Evolutionary conservation across 2,329 filamentous ascomycete genomes (phyloP), one percentile per base, ranked within the genome.

Genomic region (Coniella vitis): DNA sequence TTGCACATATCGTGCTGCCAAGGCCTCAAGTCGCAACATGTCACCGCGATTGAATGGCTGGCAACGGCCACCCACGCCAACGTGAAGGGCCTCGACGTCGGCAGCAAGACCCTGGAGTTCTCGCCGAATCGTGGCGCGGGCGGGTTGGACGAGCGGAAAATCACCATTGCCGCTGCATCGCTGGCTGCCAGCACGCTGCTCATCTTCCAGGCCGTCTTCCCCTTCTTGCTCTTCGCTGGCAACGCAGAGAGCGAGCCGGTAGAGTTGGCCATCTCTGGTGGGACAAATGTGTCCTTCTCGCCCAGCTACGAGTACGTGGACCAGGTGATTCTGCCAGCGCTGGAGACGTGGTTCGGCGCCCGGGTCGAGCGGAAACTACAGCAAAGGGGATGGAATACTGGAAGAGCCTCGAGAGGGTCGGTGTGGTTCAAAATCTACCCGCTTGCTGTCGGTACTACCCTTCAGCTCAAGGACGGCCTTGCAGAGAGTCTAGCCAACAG

Each of bases 1-100:
- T 14, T 32, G 7, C 20, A 47, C 22, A 37, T n/a, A 29, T 5
- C 25, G 10, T 29, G 25, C 25, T 45, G 14, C 9, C n/a, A 52
- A 79, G 79, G 80, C 21, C 68, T 84, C 29, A 82, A 81, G 58
- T 70, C 71, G 1, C 80, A 84, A 56, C 81, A 84, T 55, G 72
- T 81, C 22, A 67, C 79, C 0, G 69, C 76, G 2, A 72, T 84
- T 8, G 61, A 69, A 51, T 80, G 69, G 63, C 71, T 83, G 0
- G 75, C 75, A 4, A 62, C 70, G 5, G 72, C 68, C 3, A 81
- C 76, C 1, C 62, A 64, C 2, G 79, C 78, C 4, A 62, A 74
- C 7, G 71, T 76, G 0, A 60, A 69, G 1, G 77, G 78, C 5
- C 67, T 80, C 20, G 55, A 58, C 1, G 68, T 80, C 14, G 78